Percentiles rank a stretch among this genome's conserved stretches.
These are phyloP conservation scores for Brachypodium distachyon DNA, from an alignment of 202 grass and related monocot species.

Conservation along the genomic window DNA sequence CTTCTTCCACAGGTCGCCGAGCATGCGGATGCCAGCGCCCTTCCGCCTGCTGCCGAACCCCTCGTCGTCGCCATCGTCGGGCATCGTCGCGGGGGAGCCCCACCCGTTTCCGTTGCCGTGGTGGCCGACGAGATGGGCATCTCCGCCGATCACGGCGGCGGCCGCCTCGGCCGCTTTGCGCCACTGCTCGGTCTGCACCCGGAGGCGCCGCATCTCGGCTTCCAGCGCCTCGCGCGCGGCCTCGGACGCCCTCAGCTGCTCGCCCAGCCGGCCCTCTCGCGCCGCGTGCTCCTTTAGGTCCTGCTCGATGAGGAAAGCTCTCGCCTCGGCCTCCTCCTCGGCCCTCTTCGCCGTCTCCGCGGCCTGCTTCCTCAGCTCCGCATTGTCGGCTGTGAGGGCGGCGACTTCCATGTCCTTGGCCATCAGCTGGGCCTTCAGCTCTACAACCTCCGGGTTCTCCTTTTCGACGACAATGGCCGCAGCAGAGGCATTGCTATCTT, in stretches of 20 bases:
- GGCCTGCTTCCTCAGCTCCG: constrained; percentile 51
- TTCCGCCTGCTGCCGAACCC: constrained; percentile 51
- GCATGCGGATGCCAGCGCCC: constrained; percentile 74
- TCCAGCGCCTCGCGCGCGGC: constrained; percentile 49
- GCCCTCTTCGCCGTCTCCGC: constrained; percentile 16
- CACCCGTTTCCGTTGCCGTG: constrained; percentile 47
- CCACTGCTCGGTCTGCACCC: constrained; percentile 84
- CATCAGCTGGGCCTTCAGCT: constrained; percentile 47
- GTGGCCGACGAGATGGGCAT: constrained; percentile 33
- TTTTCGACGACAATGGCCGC: not conserved
- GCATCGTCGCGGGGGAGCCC: constrained; percentile 46
- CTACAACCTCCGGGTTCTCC: constrained; percentile 18
- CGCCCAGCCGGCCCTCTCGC: constrained; percentile 19
- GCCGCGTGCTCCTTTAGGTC: constrained; percentile 23
- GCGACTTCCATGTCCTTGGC: constrained; percentile 45
- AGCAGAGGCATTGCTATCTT: not conserved
- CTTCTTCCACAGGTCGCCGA: constrained; percentile 90
- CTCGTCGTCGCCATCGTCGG: constrained; percentile 37
- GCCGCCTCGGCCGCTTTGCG: constrained; percentile 77
- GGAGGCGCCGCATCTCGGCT: constrained; percentile 60
- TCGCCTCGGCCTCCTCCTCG: constrained; percentile 25
- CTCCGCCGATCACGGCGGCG: constrained; percentile 61
- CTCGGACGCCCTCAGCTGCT: constrained; percentile 50
- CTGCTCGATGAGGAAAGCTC: constrained; percentile 31
- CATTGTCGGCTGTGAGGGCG: constrained; percentile 43